Evolutionary conservation across 2,329 filamentous ascomycete genomes (phyloP), one percentile per base, ranked within the genome.

Genomic region (Trichophyton simii): DNA sequence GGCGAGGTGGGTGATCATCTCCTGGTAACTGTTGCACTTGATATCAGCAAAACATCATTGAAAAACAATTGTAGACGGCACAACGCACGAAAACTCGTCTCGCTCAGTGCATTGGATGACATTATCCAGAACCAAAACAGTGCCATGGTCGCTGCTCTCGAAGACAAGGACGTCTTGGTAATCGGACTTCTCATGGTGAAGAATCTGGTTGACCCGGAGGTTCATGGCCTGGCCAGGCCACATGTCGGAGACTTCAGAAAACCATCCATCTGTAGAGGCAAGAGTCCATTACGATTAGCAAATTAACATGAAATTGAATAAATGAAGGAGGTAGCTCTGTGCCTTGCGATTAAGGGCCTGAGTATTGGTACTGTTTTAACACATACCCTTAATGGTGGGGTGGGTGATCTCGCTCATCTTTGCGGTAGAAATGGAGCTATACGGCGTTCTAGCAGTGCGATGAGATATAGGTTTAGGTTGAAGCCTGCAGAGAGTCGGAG

Each of bases 221-320:
- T 89, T 96, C 92, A 97, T 97, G 75, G 94, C 94, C 82, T 97
- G 94, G 76, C 94, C 90, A 65, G 94, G 92, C 94, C 94, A 99
- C 92, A 99, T 97, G 74, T 94, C 82, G 70, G 89, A 95, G 79
- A 96, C 91, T 81, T 99, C 94, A 77, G 91, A 89, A 87, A 99
- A 99, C 94, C 94, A 99, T 80, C 92, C 94, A 96, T 97, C 94
- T 96, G 69, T 15, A 63, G 54, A 38, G 52, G 41, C 60, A 22
- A 58, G 61, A 57, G 61, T 65, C 57, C 68, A 65, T 63, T 28
- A 22, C 62, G 38, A 58, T 46, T 36, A 58, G 57, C 50, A 28
- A 61, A 46, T 13, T 52, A 57, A 60, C 44, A 25, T 20, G 60
- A 8, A 31, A 15, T 44, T 13, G 42, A 38, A 59, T 64, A 62